phyloP scores from a whole-genome alignment of 176 grass and related monocot species.

The Rhipidocladum racemiflorum region DNA sequence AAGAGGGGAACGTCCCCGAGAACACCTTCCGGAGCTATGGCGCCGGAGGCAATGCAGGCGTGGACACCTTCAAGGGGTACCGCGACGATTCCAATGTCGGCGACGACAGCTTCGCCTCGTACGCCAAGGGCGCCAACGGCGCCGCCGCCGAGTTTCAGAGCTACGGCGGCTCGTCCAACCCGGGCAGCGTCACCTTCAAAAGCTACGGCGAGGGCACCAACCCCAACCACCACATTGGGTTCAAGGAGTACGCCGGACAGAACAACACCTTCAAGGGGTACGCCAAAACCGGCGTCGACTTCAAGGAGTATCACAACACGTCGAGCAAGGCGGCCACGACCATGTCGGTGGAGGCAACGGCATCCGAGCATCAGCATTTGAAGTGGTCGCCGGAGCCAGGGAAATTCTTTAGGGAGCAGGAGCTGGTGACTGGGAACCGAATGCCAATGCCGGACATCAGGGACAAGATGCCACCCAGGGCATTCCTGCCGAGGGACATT shows the following conservation, averaged over 20 bases:
- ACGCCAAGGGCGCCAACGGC: constrained; percentile 68
- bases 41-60: constrained; percentile 54
- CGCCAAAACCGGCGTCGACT: constrained; percentile 50
- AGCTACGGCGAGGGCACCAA: constrained; percentile 66
- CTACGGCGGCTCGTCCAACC: constrained; percentile 65
- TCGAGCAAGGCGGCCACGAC: not conserved
- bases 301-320: constrained; percentile 67
- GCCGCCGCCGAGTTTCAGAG: constrained; percentile 55
- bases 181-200: constrained; percentile 47
- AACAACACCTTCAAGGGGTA: constrained; percentile 67
- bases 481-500: constrained; percentile 65
- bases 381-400: constrained; percentile 72
- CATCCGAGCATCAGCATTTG: constrained; percentile 22
- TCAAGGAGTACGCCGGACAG: constrained; percentile 52
- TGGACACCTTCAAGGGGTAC: constrained; percentile 68
- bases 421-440: constrained; percentile 49
- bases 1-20: constrained; percentile 54
- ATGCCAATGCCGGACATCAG: constrained; percentile 84
- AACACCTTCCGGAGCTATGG: constrained; percentile 68
- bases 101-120: constrained; percentile 66
- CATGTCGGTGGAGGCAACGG: not conserved
- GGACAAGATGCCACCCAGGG: constrained; percentile 62
- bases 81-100: constrained; percentile 66
- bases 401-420: constrained; percentile 70
- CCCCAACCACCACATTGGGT: constrained; percentile 63